Base-by-base conservation (phyloP, 2,329 filamentous ascomycete species). In the Thielaviopsis punctulata region DNA sequence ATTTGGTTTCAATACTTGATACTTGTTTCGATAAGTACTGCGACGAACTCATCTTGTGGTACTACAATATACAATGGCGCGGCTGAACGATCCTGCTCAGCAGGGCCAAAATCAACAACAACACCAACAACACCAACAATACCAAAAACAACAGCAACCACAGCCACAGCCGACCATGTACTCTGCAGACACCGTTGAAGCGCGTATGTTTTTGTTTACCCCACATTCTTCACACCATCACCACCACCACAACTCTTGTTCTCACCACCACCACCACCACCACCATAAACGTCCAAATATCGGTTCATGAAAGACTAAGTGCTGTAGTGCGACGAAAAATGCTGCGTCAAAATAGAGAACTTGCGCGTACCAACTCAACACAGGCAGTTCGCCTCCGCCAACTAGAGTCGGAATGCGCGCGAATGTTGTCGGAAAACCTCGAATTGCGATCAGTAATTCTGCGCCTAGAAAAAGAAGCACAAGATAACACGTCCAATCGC, bases 341-440 rank as follows among this genome's bases (percentile, higher is more conserved):
- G 62, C 71, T 89, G 60, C 77, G 86, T 52, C 86, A 92, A 64
- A 93, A 93, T 63, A 77, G 84, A 66, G 86, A 92, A 61, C 82
- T 92, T 57, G 85, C 85, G 57, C 80, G 81, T 63, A 78, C 75
- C 60, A 92, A 93, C 67, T 86, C 85, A 22, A 74, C 76, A 49
- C 84, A 89, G 64, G 84, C 83, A 27, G 72, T 86, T 27, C 81
- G 82, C 58, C 89, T 92, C 60, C 80, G 85, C 55, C 77, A 73
- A 57, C 73, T 92, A 54, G 85, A 90, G 62, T 78, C 80, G 62
- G 84, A 93, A 64, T 80, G 78, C 56, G 79, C 82, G 41, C 78
- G 80, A 48, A 74, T 89, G 57, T 71, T 89, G 22, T 79, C 82
- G n/a, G 84, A 92, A 59, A 92, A 92, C 62, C 73, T 90, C 52